Conservation (phyloP, 306 rosid genomes). For the Casuarina equisetifolia region DNA sequence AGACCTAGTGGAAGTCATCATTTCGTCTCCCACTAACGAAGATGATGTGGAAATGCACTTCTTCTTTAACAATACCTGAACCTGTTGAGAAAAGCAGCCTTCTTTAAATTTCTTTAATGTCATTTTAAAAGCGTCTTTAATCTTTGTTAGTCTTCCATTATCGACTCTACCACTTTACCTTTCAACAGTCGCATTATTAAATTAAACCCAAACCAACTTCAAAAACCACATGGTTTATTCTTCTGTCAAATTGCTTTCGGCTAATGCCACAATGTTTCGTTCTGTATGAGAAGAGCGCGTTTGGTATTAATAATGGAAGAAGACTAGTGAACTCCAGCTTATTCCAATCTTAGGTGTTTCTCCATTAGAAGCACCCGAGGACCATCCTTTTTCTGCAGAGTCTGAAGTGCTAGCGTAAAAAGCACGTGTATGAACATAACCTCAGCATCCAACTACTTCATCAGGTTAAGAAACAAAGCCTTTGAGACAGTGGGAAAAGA, state of each 20-base stretch:
- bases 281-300: neutral
- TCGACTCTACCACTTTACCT: neutral
- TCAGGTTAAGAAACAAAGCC: no score
- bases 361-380: no score
- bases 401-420: no score
- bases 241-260: neutral
- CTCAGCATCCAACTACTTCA: no score
- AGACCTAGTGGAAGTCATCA: constrained; percentile 4
- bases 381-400: no score
- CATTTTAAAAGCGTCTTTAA: neutral
- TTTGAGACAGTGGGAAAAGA: no score
- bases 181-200: no score
- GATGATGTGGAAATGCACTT: constrained; percentile 33
- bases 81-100: neutral
- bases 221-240: neutral
- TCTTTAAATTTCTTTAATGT: neutral
- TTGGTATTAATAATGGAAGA: neutral
- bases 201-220: neutral
- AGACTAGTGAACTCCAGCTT: no score
- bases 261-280: neutral
- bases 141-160: constrained; percentile 21
- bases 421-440: no score
- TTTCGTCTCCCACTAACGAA: constrained; percentile 40
- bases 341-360: no score
- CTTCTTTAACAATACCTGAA: neutral